A percentile compares a stretch with the other conserved stretches of the same genome.
phyloP scores from a whole-genome alignment of 495 filamentous ascomycete genomes.

The Tuber aestivum region DNA sequence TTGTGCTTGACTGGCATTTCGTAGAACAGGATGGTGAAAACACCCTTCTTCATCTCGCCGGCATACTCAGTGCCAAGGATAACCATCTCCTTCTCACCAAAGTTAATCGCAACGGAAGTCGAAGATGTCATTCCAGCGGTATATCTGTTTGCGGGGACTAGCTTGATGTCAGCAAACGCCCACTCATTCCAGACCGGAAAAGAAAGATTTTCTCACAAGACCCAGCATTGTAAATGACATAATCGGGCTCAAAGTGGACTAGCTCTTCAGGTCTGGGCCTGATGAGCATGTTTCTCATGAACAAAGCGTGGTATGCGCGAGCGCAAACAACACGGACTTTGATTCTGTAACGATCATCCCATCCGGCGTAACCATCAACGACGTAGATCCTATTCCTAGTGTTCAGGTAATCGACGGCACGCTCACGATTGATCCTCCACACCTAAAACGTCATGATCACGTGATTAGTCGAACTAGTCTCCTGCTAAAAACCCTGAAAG shows the following conservation, averaged over 20 bases:
- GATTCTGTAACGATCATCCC: conserved; percentile 98
- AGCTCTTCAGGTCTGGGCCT: conserved; percentile 83
- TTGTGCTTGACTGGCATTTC: conserved; percentile 99
- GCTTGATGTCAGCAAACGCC: conserved; percentile 11
- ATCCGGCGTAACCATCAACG: conserved; percentile 92
- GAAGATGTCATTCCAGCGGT: conserved; percentile 97
- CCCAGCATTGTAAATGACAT: conserved; percentile 99
- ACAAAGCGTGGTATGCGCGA: conserved; percentile 96
- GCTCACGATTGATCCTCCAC: conserved; percentile 99
- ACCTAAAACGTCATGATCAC: conserved; percentile 57
- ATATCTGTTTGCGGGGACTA: conserved; percentile 90
- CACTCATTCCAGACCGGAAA: background rate
- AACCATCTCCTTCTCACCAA: conserved; percentile 90
- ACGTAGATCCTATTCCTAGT: conserved; percentile 98
- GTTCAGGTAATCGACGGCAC: conserved; percentile 97
- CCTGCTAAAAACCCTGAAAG: conserved; percentile 30
- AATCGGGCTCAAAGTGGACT: conserved; percentile 95
- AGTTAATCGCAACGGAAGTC: conserved; percentile 81
- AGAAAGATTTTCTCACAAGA: conserved; percentile 49
- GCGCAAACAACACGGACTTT: conserved; percentile 96
- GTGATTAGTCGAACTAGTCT: conserved; percentile 31
- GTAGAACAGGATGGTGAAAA: conserved; percentile 99
- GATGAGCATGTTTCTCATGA: conserved; percentile 99
- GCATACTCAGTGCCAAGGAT: conserved; percentile 99
- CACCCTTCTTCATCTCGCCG: conserved; percentile 99